Conservation (phyloP, 2,329 filamentous ascomycete genomes). For the Lasiodiplodia theobromae region DNA sequence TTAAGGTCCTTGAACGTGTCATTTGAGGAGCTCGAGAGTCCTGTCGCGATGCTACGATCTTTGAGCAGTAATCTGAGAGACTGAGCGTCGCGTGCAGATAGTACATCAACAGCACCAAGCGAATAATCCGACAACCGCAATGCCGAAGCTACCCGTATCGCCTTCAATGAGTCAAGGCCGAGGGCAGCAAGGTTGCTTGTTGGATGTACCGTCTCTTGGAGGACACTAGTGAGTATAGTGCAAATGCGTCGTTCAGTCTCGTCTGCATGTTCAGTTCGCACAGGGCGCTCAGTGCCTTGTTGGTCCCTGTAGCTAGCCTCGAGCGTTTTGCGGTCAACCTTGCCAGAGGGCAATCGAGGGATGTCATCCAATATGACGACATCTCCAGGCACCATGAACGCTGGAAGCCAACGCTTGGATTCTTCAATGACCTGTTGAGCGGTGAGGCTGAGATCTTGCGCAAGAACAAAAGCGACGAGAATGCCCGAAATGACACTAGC, state of each 20-base stretch:
- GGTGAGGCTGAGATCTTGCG: slow-evolving; percentile 52
- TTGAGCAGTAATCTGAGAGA: slow-evolving; percentile 18
- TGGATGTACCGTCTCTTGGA: slow-evolving; percentile 49
- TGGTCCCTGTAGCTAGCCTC: slow-evolving; percentile 60
- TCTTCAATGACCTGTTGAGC: slow-evolving; percentile 59
- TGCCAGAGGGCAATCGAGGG: slow-evolving; percentile 81
- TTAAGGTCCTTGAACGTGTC: slow-evolving; percentile 17
- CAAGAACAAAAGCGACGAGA: slow-evolving; percentile 77
- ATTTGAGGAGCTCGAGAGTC: neutral
- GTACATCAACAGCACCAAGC: slow-evolving; percentile 66
- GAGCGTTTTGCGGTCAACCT: slow-evolving; percentile 75
- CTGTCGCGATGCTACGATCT: neutral
- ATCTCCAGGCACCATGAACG: slow-evolving; percentile 83
- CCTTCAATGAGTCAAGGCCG: slow-evolving; percentile 72
- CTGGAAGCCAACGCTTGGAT: slow-evolving; percentile 78
- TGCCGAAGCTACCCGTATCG: slow-evolving; percentile 69
- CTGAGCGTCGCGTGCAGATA: slow-evolving; percentile 59
- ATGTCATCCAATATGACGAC: slow-evolving; percentile 69
- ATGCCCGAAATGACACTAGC: slow-evolving; percentile 71
- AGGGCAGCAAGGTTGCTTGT: slow-evolving; percentile 57
- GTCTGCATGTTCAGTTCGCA: slow-evolving; percentile 1
- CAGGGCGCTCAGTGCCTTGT: slow-evolving; percentile 24
- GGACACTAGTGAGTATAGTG: slow-evolving; percentile 49
- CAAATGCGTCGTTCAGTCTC: slow-evolving; percentile 43
- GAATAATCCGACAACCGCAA: slow-evolving; percentile 65